Evolutionary conservation across 1,139 yeast species (phyloP).

Genomic region (Lodderomyces margitis): DNA sequence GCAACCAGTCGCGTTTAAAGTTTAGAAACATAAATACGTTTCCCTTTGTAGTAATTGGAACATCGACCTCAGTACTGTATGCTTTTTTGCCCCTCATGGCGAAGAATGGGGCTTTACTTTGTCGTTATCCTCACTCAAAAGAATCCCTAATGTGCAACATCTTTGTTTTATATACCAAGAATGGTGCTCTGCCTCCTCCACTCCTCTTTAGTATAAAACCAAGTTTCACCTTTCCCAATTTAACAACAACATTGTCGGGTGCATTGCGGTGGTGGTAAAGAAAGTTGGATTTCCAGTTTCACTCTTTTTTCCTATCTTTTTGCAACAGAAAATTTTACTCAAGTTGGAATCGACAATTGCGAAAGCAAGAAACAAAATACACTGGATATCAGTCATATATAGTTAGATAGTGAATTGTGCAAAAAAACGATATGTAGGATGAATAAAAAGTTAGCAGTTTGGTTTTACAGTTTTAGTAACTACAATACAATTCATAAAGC

Average conservation of each 20-base stretch:
- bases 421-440: too few relatives aligned
- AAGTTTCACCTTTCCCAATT: slow-evolving; percentile 1
- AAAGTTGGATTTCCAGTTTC: background rate
- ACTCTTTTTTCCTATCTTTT: too few relatives aligned
- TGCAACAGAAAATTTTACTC: background rate
- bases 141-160: background rate
- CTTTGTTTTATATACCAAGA: background rate
- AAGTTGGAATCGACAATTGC: background rate
- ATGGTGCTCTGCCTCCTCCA: too few relatives aligned
- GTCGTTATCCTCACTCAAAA: background rate
- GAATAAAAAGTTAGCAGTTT: too few relatives aligned
- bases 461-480: too few relatives aligned
- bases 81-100: background rate
- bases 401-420: too few relatives aligned
- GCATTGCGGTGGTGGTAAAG: background rate
- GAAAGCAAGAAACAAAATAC: too few relatives aligned
- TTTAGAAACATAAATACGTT: slow-evolving; percentile 28
- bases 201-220: too few relatives aligned
- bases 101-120: background rate
- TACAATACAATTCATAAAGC: too few relatives aligned
- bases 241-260: too few relatives aligned
- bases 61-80: background rate
- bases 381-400: too few relatives aligned
- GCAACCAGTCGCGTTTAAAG: slow-evolving; percentile 21
- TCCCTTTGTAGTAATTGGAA: slow-evolving; percentile 10